These are phyloP conservation scores for Trichoderma sp. DNA, from an alignment of 2,329 filamentous ascomycete species.

Conservation along the genomic window DNA sequence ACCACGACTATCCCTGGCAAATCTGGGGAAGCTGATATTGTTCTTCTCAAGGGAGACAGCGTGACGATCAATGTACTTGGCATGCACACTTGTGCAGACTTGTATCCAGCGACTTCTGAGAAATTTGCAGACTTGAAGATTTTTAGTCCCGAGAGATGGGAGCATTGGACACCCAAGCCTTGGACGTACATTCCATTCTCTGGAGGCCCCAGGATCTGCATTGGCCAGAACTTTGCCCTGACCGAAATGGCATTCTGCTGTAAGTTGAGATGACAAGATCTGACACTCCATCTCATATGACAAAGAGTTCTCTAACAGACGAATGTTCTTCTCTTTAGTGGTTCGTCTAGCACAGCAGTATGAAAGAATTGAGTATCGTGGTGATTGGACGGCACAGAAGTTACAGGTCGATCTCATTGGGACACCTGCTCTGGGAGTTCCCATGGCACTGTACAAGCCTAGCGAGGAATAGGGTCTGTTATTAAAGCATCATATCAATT, in stretches of 20 bases:
- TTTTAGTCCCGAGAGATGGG: slow-evolving; percentile 58
- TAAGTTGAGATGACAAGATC: slow-evolving; percentile 36
- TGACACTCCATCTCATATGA: background rate
- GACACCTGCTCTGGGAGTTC: slow-evolving; percentile 46
- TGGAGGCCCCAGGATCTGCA: slow-evolving; percentile 57
- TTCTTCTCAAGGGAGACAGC: slow-evolving; percentile 51
- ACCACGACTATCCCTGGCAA: slow-evolving; percentile 30
- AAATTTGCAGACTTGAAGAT: slow-evolving; percentile 43
- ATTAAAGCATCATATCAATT: background rate
- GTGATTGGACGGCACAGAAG: slow-evolving; percentile 48
- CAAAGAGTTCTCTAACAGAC: background rate
- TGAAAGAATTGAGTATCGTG: slow-evolving; percentile 54
- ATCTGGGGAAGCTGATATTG: slow-evolving; percentile 43
- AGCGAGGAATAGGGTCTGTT: background rate
- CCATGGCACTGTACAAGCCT: slow-evolving; percentile 43
- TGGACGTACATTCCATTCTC: slow-evolving; percentile 61
- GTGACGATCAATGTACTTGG: slow-evolving; percentile 55
- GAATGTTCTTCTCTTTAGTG: slow-evolving; percentile 37
- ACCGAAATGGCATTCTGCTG: slow-evolving; percentile 58
- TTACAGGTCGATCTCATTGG: slow-evolving; percentile 50
- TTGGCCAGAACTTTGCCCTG: slow-evolving; percentile 63
- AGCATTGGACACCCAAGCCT: slow-evolving; percentile 53
- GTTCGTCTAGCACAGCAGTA: slow-evolving; percentile 61
- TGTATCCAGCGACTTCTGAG: slow-evolving; percentile 52
- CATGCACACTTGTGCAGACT: slow-evolving; percentile 54